Evolutionary conservation across 2,329 filamentous ascomycete genomes (phyloP).

Genomic region (Fusarium lateritium): DNA sequence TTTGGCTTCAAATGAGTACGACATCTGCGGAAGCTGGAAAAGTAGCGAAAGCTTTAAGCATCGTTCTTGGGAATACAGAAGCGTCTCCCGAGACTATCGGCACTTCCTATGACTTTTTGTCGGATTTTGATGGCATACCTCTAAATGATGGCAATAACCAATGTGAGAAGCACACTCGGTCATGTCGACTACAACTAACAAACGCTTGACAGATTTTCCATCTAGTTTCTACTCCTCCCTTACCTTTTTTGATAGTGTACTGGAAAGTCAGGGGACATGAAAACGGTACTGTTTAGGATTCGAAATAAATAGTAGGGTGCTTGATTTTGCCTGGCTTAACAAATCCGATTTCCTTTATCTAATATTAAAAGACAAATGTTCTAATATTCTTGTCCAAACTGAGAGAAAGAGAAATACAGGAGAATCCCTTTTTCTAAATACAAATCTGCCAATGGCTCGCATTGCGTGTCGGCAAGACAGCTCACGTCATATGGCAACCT

Average conservation of each 20-base stretch:
- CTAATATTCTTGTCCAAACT: too few relatives aligned
- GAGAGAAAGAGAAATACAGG: too few relatives aligned
- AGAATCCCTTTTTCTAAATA: too few relatives aligned
- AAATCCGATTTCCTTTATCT: too few relatives aligned
- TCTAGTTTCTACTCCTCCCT: conserved; percentile 32
- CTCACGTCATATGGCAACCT: too few relatives aligned
- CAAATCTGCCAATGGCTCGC: too few relatives aligned
- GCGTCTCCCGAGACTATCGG: conserved; percentile 1
- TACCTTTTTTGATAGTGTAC: conserved; percentile 27
- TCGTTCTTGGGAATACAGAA: conserved; percentile 31
- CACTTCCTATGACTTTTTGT: conserved; percentile 19
- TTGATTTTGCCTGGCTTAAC: too few relatives aligned
- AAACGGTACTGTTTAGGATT: background rate
- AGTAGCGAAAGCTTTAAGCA: conserved; percentile 31
- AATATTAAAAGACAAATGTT: too few relatives aligned
- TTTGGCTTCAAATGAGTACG: conserved; percentile 31
- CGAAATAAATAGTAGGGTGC: too few relatives aligned
- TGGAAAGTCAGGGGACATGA: conserved; percentile 29
- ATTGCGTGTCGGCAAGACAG: too few relatives aligned
- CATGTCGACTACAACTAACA: conserved; percentile 23
- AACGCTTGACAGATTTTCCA: conserved; percentile 22
- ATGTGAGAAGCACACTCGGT: conserved; percentile 25
- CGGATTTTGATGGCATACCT: conserved; percentile 22
- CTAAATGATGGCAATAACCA: conserved; percentile 25
- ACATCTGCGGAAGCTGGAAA: conserved; percentile 32